Evolutionary conservation across 768 basidiomycete species (phyloP), one percentile per base, ranked within the genome.

Genomic region (Termitomyces sp.): DNA sequence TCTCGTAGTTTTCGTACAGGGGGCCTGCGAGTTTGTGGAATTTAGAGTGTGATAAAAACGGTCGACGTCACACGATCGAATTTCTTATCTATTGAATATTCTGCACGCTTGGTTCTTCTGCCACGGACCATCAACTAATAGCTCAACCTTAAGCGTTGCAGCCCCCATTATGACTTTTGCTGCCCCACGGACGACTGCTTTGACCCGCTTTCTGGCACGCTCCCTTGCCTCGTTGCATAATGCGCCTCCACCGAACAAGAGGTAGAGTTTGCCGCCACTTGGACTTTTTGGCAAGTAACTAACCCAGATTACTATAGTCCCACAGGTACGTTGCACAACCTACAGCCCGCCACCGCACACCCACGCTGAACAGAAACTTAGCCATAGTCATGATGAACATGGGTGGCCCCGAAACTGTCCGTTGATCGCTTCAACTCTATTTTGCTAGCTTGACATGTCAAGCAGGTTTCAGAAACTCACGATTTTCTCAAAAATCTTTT

Each of bases 311-410:
- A 19, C 38, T 11, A 38, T 47, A 87, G 85, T 69, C 85, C 85
- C 59, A 87, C 85, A 82, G 85, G 85, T 87, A 55, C 48, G 61
- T 54, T 52, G 53, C 31, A 38, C 38, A 57, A 27, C 17, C 49
- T 25, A 57, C 43, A 54, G 32, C 29, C 9, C 7, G n/a, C 37
- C 37, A 44, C 43, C 37, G 34, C 62, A 62, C 59, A 48, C 48
- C 46, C 57, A 53, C 25, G 41, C 53, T 61, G 64, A 55, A 64
- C 57, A 32, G 51, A 34, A 62, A 54, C 44, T 32, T 47, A 80
- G 96, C 90, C 37, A 82, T 98, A 60, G 94, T 99, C 41, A 91
- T 99, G 90, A 78, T 99, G 76, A 99, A 98, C 73, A 99, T 99
- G 97, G 97, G 97, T 43, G 97, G 97, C 2, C 97, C 96, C 23